Conservation (phyloP, 192 early-diverging fungal genomes). For the Coemansia sp. region DNA sequence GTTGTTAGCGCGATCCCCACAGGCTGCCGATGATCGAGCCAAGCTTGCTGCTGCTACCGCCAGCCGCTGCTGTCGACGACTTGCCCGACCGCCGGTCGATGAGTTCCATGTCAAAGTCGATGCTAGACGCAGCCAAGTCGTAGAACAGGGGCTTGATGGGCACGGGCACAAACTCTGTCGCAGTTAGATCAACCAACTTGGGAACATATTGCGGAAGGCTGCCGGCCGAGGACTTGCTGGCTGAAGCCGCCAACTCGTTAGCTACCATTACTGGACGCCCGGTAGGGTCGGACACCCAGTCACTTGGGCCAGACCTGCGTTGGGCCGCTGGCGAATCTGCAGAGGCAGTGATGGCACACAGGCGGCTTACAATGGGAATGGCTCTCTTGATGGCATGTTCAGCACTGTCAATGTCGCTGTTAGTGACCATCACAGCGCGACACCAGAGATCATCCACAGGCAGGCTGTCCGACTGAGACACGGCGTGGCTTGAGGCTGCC, state of each 20-base stretch:
- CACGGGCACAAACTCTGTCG: slow-evolving; percentile 21
- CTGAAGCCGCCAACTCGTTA: background rate
- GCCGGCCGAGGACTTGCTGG: background rate
- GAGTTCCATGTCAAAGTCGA: slow-evolving; percentile 43
- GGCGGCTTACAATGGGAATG: slow-evolving; percentile 11
- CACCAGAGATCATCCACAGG: slow-evolving; percentile 20
- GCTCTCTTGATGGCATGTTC: background rate
- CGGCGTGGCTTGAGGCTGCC: background rate
- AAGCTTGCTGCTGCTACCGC: slow-evolving; percentile 30
- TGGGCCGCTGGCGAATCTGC: background rate
- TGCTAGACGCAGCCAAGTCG: slow-evolving; percentile 44
- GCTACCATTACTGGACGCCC: slow-evolving; percentile 13
- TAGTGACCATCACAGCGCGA: background rate
- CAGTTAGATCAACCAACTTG: slow-evolving; percentile 31
- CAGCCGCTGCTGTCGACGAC: slow-evolving; percentile 1
- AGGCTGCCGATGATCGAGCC: slow-evolving; percentile 49
- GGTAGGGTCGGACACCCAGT: slow-evolving; percentile 13
- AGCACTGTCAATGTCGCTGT: background rate
- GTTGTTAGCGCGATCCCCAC: slow-evolving; percentile 27
- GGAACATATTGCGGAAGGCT: slow-evolving; percentile 17
- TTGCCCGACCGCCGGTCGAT: slow-evolving; percentile 29
- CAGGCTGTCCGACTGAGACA: background rate
- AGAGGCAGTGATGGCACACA: background rate
- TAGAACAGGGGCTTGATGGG: slow-evolving; percentile 53
- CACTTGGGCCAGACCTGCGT: background rate